Percentiles rank a stretch among this genome's conserved stretches.
Conservation (phyloP, 805 yeast genomes). For the Candida ficus region DNA sequence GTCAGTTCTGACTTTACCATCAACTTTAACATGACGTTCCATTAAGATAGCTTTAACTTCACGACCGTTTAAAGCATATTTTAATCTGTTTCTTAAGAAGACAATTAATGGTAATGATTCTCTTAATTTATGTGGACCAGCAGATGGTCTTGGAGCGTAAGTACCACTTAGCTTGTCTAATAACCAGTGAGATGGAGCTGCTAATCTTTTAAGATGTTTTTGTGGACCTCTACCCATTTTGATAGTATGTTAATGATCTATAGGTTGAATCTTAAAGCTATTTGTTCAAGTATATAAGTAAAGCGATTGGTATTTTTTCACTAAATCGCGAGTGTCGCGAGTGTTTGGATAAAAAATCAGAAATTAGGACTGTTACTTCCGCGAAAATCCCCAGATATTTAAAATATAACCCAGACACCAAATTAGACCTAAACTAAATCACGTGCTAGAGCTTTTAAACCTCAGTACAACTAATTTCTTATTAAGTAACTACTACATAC, state of each 20-base stretch:
- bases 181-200: conserved; percentile 99
- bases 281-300: neutral
- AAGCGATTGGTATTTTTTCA: conserved; percentile 9
- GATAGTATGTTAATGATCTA: conserved; percentile 6
- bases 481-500: too few relatives aligned
- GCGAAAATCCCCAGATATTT: too few relatives aligned
- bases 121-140: conserved; percentile 99
- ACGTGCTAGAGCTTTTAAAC: too few relatives aligned
- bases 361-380: neutral
- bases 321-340: neutral
- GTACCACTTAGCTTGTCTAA: conserved; percentile 99
- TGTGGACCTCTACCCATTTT: conserved; percentile 39
- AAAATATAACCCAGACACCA: too few relatives aligned
- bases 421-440: too few relatives aligned
- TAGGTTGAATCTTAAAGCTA: neutral
- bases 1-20: conserved; percentile 99
- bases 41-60: conserved; percentile 97
- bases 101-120: conserved; percentile 97
- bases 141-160: conserved; percentile 99
- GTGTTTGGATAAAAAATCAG: neutral
- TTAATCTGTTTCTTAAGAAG: conserved; percentile 96
- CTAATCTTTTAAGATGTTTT: conserved; percentile 99
- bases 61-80: conserved; percentile 98
- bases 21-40: conserved; percentile 98
- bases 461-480: too few relatives aligned